Conservation (phyloP, 495 filamentous ascomycete genomes). For the Cercophora samala region DNA sequence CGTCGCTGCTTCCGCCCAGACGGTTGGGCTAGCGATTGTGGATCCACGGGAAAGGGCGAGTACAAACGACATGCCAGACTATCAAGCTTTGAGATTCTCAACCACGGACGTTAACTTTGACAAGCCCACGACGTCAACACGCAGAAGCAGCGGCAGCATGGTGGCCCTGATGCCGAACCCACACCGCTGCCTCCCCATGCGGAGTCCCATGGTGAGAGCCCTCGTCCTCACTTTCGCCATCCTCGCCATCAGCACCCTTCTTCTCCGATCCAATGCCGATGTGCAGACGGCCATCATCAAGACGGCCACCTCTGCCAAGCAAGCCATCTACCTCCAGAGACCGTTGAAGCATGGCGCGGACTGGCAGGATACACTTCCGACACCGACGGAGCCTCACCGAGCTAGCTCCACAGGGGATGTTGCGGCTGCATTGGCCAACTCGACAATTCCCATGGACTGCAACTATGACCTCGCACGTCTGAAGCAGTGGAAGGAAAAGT, state of each 20-base stretch:
- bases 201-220: slow-evolving; percentile 43
- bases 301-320: slow-evolving; percentile 36
- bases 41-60: background rate
- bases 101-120: background rate
- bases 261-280: slow-evolving; percentile 41
- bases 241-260: slow-evolving; percentile 34
- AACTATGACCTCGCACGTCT: slow-evolving; percentile 44
- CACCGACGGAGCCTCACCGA: slow-evolving; percentile 10
- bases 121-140: background rate
- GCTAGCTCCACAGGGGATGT: slow-evolving; percentile 17
- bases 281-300: slow-evolving; percentile 38
- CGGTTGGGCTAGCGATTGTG: background rate
- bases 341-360: slow-evolving; percentile 23
- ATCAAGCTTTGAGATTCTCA: background rate
- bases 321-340: slow-evolving; percentile 33
- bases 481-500: slow-evolving; percentile 39
- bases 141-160: slow-evolving; percentile 23
- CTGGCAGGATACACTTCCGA: background rate
- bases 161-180: slow-evolving; percentile 35
- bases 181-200: slow-evolving; percentile 44
- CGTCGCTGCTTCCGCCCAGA: background rate
- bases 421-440: slow-evolving; percentile 15
- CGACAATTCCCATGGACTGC: slow-evolving; percentile 38
- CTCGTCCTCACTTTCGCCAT: slow-evolving; percentile 37
- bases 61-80: background rate